Conservation (phyloP, 495 filamentous ascomycete genomes). For the Neurospora sp. region DNA sequence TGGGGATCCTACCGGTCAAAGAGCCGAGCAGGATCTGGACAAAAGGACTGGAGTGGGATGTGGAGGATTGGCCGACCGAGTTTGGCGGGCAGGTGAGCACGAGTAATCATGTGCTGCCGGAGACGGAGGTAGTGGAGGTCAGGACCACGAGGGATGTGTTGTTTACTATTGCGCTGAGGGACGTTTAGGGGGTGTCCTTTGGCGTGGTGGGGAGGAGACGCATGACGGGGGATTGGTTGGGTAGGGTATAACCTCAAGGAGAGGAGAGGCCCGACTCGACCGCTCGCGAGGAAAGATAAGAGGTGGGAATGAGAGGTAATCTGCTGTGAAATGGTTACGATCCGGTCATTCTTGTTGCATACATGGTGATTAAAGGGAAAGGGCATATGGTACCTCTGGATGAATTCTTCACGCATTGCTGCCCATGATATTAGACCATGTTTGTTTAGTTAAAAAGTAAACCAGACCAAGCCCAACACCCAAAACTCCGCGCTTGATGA, state of each 20-base stretch:
- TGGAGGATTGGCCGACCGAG: constrained; percentile 64
- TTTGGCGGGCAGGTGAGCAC: constrained; percentile 85
- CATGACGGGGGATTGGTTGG: background rate
- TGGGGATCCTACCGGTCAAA: constrained; percentile 77
- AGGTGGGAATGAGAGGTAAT: background rate
- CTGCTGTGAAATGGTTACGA: background rate
- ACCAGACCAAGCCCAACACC: background rate
- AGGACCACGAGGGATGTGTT: constrained; percentile 59
- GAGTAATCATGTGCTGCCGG: constrained; percentile 70
- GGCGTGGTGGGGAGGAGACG: background rate
- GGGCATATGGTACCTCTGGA: background rate
- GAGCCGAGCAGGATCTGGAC: constrained; percentile 66
- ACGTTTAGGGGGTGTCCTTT: constrained; percentile 1
- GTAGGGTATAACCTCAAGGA: background rate
- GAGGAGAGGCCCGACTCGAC: background rate
- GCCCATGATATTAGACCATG: background rate
- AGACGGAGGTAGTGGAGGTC: constrained; percentile 43
- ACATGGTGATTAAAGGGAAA: background rate
- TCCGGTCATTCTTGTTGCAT: background rate
- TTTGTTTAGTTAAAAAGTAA: background rate
- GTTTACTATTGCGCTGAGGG: constrained; percentile 70
- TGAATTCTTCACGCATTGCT: background rate
- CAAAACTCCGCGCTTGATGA: background rate
- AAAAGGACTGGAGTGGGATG: constrained; percentile 80
- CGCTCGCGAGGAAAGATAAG: background rate